Evolutionary conservation across 2,329 filamentous ascomycete genomes (phyloP).

Genomic region (Grosmannia huntii): DNA sequence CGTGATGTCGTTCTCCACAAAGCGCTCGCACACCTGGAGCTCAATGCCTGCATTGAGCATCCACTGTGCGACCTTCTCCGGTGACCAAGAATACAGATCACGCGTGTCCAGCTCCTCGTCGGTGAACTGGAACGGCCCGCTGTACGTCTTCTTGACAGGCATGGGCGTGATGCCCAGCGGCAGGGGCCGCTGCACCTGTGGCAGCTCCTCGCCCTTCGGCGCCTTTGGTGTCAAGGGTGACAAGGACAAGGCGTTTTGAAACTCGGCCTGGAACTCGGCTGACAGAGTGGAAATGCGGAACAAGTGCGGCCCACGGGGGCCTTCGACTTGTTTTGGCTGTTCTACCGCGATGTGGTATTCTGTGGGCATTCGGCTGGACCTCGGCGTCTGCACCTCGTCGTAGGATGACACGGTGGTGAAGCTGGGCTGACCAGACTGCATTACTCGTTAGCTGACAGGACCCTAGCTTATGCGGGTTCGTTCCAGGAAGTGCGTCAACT

Average conservation of each 20-base stretch:
- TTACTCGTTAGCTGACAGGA: background rate
- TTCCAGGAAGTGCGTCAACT: slow-evolving; percentile 20
- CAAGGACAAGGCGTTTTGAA: slow-evolving; percentile 47
- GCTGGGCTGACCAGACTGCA: slow-evolving; percentile 57
- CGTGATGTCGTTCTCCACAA: slow-evolving; percentile 85
- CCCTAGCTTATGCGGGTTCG: background rate
- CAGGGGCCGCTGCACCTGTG: slow-evolving; percentile 6
- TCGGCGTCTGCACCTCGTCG: slow-evolving; percentile 70
- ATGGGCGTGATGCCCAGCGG: slow-evolving; percentile 24
- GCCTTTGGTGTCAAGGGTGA: slow-evolving; percentile 62
- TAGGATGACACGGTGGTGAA: slow-evolving; percentile 80
- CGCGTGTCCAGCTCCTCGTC: slow-evolving; percentile 43
- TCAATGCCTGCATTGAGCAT: slow-evolving; percentile 80
- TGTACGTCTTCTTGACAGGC: slow-evolving; percentile 23
- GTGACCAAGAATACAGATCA: slow-evolving; percentile 54
- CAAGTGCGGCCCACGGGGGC: slow-evolving; percentile 74
- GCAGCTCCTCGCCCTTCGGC: background rate
- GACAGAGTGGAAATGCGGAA: slow-evolving; percentile 59
- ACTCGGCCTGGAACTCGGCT: slow-evolving; percentile 44
- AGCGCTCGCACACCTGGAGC: slow-evolving; percentile 62
- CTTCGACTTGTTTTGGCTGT: slow-evolving; percentile 54
- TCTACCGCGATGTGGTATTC: slow-evolving; percentile 49
- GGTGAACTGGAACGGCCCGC: slow-evolving; percentile 43
- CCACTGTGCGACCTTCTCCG: slow-evolving; percentile 69
- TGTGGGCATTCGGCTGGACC: slow-evolving; percentile 47